Conservation (phyloP, 2,329 filamentous ascomycete species). For the Epichloe typhina region DNA sequence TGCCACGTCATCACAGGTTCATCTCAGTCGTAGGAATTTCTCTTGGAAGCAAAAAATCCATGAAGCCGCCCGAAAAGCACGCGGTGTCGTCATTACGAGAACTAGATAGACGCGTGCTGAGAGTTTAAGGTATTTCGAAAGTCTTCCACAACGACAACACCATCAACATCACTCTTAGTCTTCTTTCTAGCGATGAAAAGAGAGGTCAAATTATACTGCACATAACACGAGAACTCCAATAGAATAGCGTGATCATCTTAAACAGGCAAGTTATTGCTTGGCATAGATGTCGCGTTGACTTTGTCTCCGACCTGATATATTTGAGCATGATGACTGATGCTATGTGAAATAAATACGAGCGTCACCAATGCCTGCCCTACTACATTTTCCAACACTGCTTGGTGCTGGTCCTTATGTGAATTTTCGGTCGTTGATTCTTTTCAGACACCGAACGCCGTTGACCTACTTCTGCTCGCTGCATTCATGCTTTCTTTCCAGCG, state of each 20-base stretch:
- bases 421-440: no score
- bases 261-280: no score
- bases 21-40: constrained; percentile 12
- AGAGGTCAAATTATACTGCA: no score
- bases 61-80: not conserved
- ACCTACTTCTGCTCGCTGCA: not conserved
- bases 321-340: not conserved
- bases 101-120: no score
- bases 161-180: no score
- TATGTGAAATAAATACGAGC: not conserved
- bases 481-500: constrained; percentile 41
- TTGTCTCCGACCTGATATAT: not conserved
- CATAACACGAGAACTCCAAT: no score
- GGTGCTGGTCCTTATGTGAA: not conserved
- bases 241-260: no score
- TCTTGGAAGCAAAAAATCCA: not conserved
- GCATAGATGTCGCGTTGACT: not conserved
- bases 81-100: not conserved
- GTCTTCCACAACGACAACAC: no score
- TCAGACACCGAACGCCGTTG: not conserved
- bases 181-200: no score
- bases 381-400: not conserved
- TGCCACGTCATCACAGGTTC: constrained; percentile 17
- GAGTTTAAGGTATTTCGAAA: no score
- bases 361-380: not conserved